Conservation (phyloP, 2,329 filamentous ascomycete genomes). For the Clarireedia homoeocarpa region DNA sequence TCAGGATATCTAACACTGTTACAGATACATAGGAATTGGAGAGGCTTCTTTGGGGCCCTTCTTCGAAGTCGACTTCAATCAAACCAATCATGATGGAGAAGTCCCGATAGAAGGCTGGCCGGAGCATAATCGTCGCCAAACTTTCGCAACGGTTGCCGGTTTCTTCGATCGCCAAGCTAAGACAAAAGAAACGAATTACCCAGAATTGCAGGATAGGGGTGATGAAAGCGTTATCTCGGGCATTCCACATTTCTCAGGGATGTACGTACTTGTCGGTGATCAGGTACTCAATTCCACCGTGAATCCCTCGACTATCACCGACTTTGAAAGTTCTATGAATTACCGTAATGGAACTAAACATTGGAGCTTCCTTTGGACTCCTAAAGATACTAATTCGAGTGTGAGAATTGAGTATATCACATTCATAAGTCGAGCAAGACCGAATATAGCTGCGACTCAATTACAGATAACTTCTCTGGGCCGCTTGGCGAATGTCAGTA, state of each 20-base stretch:
- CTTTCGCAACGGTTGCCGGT: slow-evolving; percentile 59
- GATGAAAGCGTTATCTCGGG: slow-evolving; percentile 59
- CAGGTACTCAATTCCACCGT: slow-evolving; percentile 52
- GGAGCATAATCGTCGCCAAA: slow-evolving; percentile 53
- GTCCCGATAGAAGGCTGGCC: slow-evolving; percentile 51
- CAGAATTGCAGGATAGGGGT: slow-evolving; percentile 54
- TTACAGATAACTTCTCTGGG: slow-evolving; percentile 9
- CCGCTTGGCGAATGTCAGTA: slow-evolving; percentile 33
- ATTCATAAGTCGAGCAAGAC: slow-evolving; percentile 14
- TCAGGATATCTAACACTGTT: background rate
- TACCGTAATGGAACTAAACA: slow-evolving; percentile 4
- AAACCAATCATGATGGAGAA: slow-evolving; percentile 12
- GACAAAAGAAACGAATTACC: slow-evolving; percentile 52
- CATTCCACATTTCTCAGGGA: slow-evolving; percentile 56
- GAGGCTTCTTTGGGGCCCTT: slow-evolving; percentile 13
- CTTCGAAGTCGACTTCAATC: slow-evolving; percentile 16
- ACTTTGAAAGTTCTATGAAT: slow-evolving; percentile 50
- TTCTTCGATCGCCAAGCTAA: slow-evolving; percentile 54
- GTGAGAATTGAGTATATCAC: slow-evolving; percentile 49
- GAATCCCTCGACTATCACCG: slow-evolving; percentile 45
- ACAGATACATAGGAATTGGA: slow-evolving; percentile 12
- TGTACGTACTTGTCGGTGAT: slow-evolving; percentile 46
- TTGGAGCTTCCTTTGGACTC: slow-evolving; percentile 13
- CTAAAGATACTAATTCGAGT: slow-evolving; percentile 41
- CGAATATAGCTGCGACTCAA: slow-evolving; percentile 12